A percentile compares a stretch with the other conserved stretches of the same genome.
phyloP scores from a whole-genome alignment of 1,139 yeast genomes.

The Debaryomyces fabryi region DNA sequence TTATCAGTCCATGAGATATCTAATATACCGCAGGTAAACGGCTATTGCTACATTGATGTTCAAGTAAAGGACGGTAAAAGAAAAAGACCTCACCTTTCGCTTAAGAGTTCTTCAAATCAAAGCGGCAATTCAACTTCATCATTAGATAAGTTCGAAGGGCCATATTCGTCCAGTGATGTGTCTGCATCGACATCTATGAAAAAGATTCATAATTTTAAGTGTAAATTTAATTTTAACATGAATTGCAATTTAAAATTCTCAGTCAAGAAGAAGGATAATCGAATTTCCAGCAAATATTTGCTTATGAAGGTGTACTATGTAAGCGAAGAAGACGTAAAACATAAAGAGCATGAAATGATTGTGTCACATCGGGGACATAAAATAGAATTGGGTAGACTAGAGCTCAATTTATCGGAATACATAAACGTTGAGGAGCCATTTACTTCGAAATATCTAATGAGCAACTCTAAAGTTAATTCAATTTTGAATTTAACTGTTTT shows the following conservation, averaged over 20 bases:
- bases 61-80: constrained; percentile 37
- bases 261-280: constrained; percentile 35
- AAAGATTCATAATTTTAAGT: constrained; percentile 46
- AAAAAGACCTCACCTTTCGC: constrained; percentile 6
- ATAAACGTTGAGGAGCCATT: constrained; percentile 56
- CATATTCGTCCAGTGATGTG: constrained; percentile 25
- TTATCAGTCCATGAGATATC: constrained; percentile 68
- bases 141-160: neutral
- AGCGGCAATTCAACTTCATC: constrained; percentile 3
- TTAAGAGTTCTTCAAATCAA: constrained; percentile 9
- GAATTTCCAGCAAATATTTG: constrained; percentile 43
- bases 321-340: constrained; percentile 45
- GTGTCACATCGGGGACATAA: constrained; percentile 17
- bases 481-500: constrained; percentile 55
- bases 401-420: constrained; percentile 73
- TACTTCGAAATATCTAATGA: constrained; percentile 66
- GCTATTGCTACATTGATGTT: constrained; percentile 62
- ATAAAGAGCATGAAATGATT: constrained; percentile 17
- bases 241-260: constrained; percentile 46
- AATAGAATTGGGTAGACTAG: constrained; percentile 63
- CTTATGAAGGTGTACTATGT: constrained; percentile 38
- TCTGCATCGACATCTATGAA: constrained; percentile 37
- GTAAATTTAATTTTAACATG: constrained; percentile 41
- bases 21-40: constrained; percentile 81
- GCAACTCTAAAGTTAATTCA: constrained; percentile 81